Base-by-base conservation (phyloP, 1,284 basidiomycete genomes). In the Papiliotrema laurentii region DNA sequence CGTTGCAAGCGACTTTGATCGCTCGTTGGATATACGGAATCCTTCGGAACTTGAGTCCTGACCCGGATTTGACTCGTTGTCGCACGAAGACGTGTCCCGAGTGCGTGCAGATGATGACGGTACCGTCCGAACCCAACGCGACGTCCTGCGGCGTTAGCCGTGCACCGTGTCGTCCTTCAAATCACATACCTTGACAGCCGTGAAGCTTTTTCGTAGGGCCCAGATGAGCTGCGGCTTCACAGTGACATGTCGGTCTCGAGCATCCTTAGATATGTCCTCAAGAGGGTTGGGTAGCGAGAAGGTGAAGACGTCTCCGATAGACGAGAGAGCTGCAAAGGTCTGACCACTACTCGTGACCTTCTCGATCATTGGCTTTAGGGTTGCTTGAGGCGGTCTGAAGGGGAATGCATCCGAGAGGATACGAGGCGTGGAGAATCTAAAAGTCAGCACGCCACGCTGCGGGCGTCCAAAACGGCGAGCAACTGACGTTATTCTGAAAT, bases 11-110 rank as follows among this genome's bases (percentile, higher is more conserved):
- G 4, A 98, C 96, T 35, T 81, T 79, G 43, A 87, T 82, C 19
- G 88, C 83, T 13, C 94, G 84, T 64, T 97, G 92, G 1, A 97
- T 75, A 58, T 83, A 84, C 0, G 87, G 85, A 0, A 97, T 76
- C 14, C 85, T 82, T 45, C 84, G 81, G 68, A 94, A 97, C 74
- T 88, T 89, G 74, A 84, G 83, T 60, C 87, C 88, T 2, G 74
- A 75, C 10, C 55, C 74, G 50, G 52, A 54, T 54, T 76, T 75
- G 36, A 60, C 54, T 18, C 88, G 81, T 18, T 83, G 80, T 24
- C 89, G 83, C 21, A 93, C 80, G 63, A 89, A 97, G 26, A 97
- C 92, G 61, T 97, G 92, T 0, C 94, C 94, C 1, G 92, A 92
- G 58, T 87, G 84, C 0, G 94, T 97, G 73, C 90, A 96, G 36